Conservation (phyloP, 169 alveolate species). For the Eimeria falciformis region DNA sequence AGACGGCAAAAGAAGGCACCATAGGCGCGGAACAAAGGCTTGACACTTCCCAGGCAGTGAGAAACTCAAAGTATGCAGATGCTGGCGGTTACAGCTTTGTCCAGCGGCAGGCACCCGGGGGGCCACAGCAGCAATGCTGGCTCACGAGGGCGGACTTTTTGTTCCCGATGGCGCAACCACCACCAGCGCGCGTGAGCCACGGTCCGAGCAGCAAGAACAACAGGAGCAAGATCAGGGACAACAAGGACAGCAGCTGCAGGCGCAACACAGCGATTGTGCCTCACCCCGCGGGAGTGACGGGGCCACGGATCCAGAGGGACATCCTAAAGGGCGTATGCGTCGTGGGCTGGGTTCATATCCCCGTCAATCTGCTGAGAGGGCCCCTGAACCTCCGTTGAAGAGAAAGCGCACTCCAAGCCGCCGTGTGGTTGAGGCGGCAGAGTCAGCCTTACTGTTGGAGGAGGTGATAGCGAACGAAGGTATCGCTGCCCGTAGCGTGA, state of each 20-base stretch:
- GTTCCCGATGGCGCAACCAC: slow-evolving; percentile 52
- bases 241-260: slow-evolving; percentile 8
- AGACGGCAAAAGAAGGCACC: background rate
- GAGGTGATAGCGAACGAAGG: slow-evolving; percentile 59
- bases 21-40: background rate
- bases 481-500: slow-evolving; percentile 8
- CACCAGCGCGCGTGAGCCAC: slow-evolving; percentile 10
- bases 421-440: slow-evolving; percentile 71
- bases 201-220: background rate
- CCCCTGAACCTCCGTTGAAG: slow-evolving; percentile 55
- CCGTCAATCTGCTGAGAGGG: background rate
- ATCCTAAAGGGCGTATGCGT: slow-evolving; percentile 15
- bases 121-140: slow-evolving; percentile 71
- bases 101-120: slow-evolving; percentile 68
- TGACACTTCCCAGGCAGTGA: slow-evolving; percentile 44
- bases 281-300: background rate
- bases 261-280: background rate
- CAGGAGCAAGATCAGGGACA: background rate
- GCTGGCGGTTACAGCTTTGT: slow-evolving; percentile 47
- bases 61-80: slow-evolving; percentile 7
- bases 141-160: slow-evolving; percentile 60
- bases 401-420: slow-evolving; percentile 70
- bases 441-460: slow-evolving; percentile 64
- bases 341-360: slow-evolving; percentile 44
- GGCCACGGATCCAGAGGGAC: slow-evolving; percentile 18